Conservation (phyloP, 139 green algal species). For the Micractinium conductrix region DNA sequence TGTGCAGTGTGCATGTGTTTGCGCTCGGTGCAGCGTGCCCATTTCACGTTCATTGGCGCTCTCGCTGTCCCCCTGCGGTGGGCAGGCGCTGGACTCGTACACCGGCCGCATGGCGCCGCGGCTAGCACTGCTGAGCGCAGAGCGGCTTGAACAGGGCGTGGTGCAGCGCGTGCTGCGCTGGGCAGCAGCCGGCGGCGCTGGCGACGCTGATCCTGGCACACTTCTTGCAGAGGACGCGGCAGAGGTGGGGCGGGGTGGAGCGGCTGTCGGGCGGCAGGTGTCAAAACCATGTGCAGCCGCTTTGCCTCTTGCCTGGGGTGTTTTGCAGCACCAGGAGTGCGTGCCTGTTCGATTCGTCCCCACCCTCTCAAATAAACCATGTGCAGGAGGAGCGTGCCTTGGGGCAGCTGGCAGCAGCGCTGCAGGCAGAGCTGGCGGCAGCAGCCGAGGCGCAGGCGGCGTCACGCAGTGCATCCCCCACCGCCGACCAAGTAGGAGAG, state of each 20-base stretch:
- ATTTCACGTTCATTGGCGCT: neutral
- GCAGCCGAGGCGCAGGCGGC: neutral
- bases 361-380: neutral
- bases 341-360: neutral
- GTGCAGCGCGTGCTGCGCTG: slow-evolving; percentile 23
- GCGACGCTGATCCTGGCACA: neutral
- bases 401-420: neutral
- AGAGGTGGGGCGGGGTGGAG: slow-evolving; percentile 8
- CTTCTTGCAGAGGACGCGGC: slow-evolving; percentile 31
- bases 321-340: neutral
- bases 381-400: slow-evolving; percentile 28
- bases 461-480: too few relatives aligned
- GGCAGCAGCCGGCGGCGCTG: neutral
- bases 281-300: neutral
- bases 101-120: neutral
- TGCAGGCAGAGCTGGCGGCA: slow-evolving; percentile 23
- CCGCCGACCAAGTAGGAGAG: too few relatives aligned
- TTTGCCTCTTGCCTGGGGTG: neutral
- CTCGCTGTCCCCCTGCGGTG: neutral
- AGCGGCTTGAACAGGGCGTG: slow-evolving; percentile 6
- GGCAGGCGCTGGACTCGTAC: slow-evolving; percentile 29
- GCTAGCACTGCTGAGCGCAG: slow-evolving; percentile 17
- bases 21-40: too few relatives aligned
- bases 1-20: too few relatives aligned
- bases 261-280: neutral